Base-by-base conservation (phyloP, 208 protist genomes). In the Leishmania martiniquensis region DNA sequence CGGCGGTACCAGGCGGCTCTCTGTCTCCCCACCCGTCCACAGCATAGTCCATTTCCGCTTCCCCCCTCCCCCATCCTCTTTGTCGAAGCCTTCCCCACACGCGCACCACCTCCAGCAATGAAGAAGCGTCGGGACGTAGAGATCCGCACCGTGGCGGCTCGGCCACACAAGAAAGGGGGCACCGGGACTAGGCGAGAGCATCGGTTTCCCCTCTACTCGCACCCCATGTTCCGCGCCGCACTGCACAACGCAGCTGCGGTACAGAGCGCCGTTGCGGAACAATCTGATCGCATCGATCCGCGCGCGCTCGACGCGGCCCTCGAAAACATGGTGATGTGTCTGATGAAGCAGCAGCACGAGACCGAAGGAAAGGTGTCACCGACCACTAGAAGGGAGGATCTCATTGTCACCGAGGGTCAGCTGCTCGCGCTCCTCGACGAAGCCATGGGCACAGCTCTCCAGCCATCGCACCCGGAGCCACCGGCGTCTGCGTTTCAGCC, bases 141-240 rank as follows among this genome's bases (percentile, higher is more conserved):
- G 34, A 57, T 22, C 47, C 32, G 34, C 49, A 57, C 25, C 52
- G 79, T 63, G 25, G 55, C 60, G n/a, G 34, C 55, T 13, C 51
- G 25, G n/a, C 29, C 32, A 10, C 67, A 87, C 37, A 84, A 80
- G 66, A 87, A 51, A 55, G 85, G 12, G 55, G 73, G 69, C 69
- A 63, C 49, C 17, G 69, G n/a, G 32, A 74, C 12, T 10, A 81
- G 93, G 12, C 85, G 86, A 4, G 42, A 47, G 32, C 82, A 96
- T 73, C 70, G 83, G 71, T 96, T 96, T 60, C 90, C 92, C 2
- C 70, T 93, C 60, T 91, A 84, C 69, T 96, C 92, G 0, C 88
- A 96, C 63, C 92, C 92, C 10, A 57, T 90, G n/a, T 88, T 91
- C 49, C 90, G 89, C 34, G 80, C 80, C 1, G 80, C 80, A 1